Conservation (phyloP, 2,329 filamentous ascomycete species). For the Claviceps pusilla region DNA sequence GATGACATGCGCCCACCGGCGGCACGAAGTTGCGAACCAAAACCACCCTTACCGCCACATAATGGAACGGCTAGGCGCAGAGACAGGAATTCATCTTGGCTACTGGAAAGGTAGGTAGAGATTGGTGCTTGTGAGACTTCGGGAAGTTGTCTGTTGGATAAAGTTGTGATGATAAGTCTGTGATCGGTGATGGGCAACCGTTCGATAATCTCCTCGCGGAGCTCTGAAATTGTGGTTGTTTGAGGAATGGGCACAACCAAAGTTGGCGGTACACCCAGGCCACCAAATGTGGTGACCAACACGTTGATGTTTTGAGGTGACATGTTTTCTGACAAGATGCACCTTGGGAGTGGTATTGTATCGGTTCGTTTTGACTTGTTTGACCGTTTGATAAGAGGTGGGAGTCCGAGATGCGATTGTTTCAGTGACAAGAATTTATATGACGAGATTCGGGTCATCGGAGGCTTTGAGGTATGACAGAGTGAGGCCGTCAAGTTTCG, state of each 20-base stretch:
- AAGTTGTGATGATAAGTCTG: constrained; percentile 66
- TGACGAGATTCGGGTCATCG: neutral
- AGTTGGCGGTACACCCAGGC: constrained; percentile 69
- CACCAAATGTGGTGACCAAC: constrained; percentile 70
- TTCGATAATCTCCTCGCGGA: constrained; percentile 47
- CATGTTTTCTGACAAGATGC: constrained; percentile 28
- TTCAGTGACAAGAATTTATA: neutral
- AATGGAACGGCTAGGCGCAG: constrained; percentile 67
- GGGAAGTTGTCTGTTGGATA: constrained; percentile 57
- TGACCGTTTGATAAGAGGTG: neutral
- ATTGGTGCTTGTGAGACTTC: constrained; percentile 39
- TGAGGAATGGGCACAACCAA: constrained; percentile 58
- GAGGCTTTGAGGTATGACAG: too few relatives aligned
- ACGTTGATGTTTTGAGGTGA: constrained; percentile 53
- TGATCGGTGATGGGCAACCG: constrained; percentile 42
- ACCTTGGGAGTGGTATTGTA: neutral
- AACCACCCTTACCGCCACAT: constrained; percentile 91
- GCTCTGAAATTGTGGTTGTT: constrained; percentile 49
- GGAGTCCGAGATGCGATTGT: neutral
- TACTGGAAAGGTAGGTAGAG: constrained; percentile 42
- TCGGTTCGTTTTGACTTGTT: neutral
- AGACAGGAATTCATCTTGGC: constrained; percentile 56
- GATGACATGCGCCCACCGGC: constrained; percentile 97
- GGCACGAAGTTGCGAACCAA: constrained; percentile 90
- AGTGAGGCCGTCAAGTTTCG: neutral